Conservation (phyloP, 139 green algal genomes). For the Pleodorina starrii region DNA sequence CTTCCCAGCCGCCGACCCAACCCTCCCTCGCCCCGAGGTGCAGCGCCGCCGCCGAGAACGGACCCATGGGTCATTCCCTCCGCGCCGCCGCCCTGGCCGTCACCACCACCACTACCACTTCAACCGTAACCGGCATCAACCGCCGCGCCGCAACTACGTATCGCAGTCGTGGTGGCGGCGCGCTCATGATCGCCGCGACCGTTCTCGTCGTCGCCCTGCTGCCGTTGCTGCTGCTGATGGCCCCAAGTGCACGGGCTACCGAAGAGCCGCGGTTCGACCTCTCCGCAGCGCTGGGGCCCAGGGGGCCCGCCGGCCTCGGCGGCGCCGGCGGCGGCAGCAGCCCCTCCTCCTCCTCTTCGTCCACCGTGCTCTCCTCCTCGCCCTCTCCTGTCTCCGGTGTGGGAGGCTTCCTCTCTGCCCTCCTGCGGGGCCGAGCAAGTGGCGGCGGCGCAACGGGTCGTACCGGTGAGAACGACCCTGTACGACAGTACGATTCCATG, state of each 20-base stretch:
- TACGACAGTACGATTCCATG: background rate
- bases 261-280: background rate
- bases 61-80: background rate
- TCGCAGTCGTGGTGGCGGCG: background rate
- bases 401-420: background rate
- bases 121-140: too few species aligned
- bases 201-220: background rate
- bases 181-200: background rate
- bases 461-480: background rate
- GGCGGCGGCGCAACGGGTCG: background rate
- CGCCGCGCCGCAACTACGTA: too few species aligned
- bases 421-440: background rate
- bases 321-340: background rate
- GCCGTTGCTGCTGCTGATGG: background rate
- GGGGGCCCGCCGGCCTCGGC: background rate
- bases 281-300: background rate
- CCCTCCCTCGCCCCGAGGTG: background rate
- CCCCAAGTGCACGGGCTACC: background rate
- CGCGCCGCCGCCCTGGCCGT: background rate
- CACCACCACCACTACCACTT: background rate
- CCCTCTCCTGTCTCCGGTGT: background rate
- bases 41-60: background rate
- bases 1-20: background rate
- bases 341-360: too few species aligned
- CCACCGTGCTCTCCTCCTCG: background rate